Conservation (phyloP, 176 grass and related monocot species). For the Pontederia crassipes region DNA sequence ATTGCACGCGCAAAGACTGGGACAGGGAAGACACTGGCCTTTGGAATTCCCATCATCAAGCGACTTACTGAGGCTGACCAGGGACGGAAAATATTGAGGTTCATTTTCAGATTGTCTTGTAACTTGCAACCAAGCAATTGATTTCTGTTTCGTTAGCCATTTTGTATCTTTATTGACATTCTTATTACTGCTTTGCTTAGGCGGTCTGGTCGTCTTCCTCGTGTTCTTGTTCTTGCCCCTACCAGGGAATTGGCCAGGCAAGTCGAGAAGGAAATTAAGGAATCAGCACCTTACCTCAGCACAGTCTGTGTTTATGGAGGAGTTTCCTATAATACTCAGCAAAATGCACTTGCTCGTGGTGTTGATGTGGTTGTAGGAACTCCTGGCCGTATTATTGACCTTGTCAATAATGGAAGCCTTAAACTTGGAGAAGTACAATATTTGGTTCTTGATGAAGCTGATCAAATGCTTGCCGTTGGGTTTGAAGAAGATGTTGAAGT, state of each 20-base stretch:
- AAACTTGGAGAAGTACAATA: constrained; percentile 74
- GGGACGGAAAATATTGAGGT: constrained; percentile 34
- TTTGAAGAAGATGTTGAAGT: constrained; percentile 99
- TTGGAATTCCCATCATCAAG: constrained; percentile 97
- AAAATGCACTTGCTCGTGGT: constrained; percentile 72
- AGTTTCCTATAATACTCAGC: constrained; percentile 77
- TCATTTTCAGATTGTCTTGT: constrained; percentile 6
- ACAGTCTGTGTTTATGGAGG: constrained; percentile 96
- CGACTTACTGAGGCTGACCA: constrained; percentile 57
- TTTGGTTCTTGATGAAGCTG: constrained; percentile 94
- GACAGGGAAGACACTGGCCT: constrained; percentile 91
- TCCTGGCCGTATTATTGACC: constrained; percentile 92
- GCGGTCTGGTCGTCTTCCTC: constrained; percentile 55
- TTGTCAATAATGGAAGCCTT: constrained; percentile 67
- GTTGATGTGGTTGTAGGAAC: constrained; percentile 99
- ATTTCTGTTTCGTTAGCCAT: background rate
- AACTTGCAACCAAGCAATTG: background rate
- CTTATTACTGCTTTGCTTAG: constrained; percentile 22
- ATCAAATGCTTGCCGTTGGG: constrained; percentile 97
- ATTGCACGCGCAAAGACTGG: constrained; percentile 97
- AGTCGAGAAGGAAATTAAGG: constrained; percentile 99
- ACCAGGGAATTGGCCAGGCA: constrained; percentile 94
- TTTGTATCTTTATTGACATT: constrained; percentile 10
- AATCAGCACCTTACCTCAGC: constrained; percentile 66
- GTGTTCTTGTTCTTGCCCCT: constrained; percentile 79